Conservation (phyloP, 164 flowering plant genomes). For the Macadamia integrifolia region DNA sequence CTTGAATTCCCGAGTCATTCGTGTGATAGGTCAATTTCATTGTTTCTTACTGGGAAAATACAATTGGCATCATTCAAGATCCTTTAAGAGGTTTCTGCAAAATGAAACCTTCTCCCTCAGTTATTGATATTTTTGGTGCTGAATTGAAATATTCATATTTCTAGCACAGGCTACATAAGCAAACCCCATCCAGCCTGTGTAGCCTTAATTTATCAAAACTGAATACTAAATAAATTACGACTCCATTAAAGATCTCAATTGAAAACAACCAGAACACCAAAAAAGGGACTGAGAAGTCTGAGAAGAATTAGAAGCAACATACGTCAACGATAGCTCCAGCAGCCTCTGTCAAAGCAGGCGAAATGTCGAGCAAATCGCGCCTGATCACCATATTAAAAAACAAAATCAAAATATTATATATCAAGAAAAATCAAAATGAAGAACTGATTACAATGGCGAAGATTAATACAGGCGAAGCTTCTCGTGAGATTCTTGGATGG, state of each 20-base stretch:
- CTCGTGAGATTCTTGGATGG: slow-evolving; percentile 53
- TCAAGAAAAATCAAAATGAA: not conserved
- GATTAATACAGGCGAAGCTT: slow-evolving; percentile 65
- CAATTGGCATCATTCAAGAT: too few species aligned
- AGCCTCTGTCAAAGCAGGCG: slow-evolving; percentile 82
- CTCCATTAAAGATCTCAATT: not conserved
- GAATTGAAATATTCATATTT: too few species aligned
- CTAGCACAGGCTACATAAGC: too few species aligned
- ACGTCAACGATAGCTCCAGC: slow-evolving; percentile 96
- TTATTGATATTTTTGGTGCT: too few species aligned
- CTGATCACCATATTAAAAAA: slow-evolving; percentile 24
- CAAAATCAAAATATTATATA: not conserved
- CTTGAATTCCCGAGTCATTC: too few species aligned
- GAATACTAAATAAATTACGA: too few species aligned
- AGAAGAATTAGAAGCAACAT: slow-evolving; percentile 15
- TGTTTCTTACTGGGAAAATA: too few species aligned
- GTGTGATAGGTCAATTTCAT: too few species aligned
- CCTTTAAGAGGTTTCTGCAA: too few species aligned
- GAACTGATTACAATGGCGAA: not conserved
- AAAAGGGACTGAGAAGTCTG: not conserved
- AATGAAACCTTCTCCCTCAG: too few species aligned
- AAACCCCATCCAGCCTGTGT: too few species aligned
- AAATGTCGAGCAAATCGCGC: slow-evolving; percentile 86
- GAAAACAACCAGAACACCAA: not conserved
- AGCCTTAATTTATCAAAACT: too few species aligned